Base-by-base conservation (phyloP, 495 filamentous ascomycete species). In the Penicillium paxilli region DNA sequence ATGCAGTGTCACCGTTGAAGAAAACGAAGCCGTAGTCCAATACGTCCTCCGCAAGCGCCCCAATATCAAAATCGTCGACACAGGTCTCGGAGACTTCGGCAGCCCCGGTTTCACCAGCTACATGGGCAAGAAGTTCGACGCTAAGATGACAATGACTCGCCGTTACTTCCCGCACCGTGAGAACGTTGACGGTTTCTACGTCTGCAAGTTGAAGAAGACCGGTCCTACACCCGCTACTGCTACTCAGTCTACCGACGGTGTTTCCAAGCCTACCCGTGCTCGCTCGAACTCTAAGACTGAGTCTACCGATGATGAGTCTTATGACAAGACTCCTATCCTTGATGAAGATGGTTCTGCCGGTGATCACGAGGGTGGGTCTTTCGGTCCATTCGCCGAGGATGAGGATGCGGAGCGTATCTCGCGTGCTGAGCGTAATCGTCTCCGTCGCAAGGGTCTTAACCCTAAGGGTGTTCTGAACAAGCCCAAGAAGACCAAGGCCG, bases 151-250 rank as follows among this genome's bases (percentile, higher is more conserved):
- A 60, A 74, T 91, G 60, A 93, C 93, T 14, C 81, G 90, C 47
- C 80, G 95, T 47, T 98, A 90, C 72, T 98, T 97, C 72, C 93
- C 93, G 0, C 93, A 98, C 60, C 80, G 89, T 38, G 92, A 93
- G 77, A 98, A 98, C 75, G 89, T 98, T 22, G 94, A 98, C 59
- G 94, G 94, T 49, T 98, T 98, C 85, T 98, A 95, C 68, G 94
- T 98, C 51, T 88, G 90, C 64, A 98, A 98, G 73, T 86, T 98
- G 66, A 93, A 95, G 75, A 98, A 98, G 83, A 83, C 81, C 24
- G 94, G 83, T 11, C 88, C 88, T 0, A 89, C 86, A 11, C 84
- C 87, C 0, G 71, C 74, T 25, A 80, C 80, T 32, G 71, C 74
- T 25, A 80, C 80, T 32, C 78, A 82, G 53, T 64, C 73, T 17